Base-by-base conservation (phyloP, 345 rosid genomes). In the Gossypium sturtianum region DNA sequence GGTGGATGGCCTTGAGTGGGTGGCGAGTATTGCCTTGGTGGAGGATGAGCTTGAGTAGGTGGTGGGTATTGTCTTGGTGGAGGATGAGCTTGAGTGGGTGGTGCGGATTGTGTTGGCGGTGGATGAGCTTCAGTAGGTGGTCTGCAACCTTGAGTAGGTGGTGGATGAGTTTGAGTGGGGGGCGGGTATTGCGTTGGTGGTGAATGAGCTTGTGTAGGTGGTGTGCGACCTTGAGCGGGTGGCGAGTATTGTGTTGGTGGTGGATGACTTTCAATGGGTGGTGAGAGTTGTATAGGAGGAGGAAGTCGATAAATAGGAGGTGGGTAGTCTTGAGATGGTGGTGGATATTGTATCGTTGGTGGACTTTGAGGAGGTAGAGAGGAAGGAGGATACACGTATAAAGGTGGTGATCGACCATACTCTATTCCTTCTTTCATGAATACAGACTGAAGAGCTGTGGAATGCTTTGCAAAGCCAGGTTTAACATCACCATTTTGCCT, bases 311-410 rank as follows among this genome's bases (percentile, higher is more conserved):
- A 34, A 34, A 34, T 34, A 34, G 38, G 38, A 34, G 38, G 38
- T 34, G 38, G 38, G 38, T 34, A 34, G 38, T 34, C 38, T 34
- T 34, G 48, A 9, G 48, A 45, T 45, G 48, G 12, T 45, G 48
- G 48, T 11, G 48, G 48, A 45, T 45, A 45, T 45, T 2, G 12
- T 1, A 45, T 45, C 0, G 12, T 45, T 45, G 48, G 48, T 2
- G 48, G 48, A 45, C 12, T 45, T 22, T 22, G 15, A 22, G 62
- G 34, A 10, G 62, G 62, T 4, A 1, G 6, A 12, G 65, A 58
- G 4, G 80, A 70, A 20, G 83, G 77, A 22, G 63, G 16, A 23
- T 10, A 59, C 63, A 15, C 12, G 41, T 25, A 60, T 12, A 15
- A 25, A 1, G 57, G 58, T 15, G 72, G 43, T 16, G 57, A 68